A percentile compares a stretch with the other conserved stretches of the same genome.
Conservation (phyloP, 805 yeast genomes). For the Debaryomyces hansenii region DNA sequence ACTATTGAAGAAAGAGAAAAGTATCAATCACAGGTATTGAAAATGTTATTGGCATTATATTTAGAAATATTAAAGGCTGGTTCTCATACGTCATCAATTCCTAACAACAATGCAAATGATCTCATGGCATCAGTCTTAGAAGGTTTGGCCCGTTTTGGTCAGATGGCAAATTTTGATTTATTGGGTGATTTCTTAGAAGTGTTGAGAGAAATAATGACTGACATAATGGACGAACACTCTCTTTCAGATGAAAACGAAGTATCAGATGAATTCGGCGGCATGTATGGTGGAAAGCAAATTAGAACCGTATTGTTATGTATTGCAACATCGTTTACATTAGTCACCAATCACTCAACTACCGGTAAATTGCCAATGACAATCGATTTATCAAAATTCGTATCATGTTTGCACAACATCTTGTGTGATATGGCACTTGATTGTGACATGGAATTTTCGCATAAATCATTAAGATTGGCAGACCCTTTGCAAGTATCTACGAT, state of each 20-base stretch:
- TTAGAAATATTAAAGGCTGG: constrained; percentile 67
- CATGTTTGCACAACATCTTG: constrained; percentile 67
- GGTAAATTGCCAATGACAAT: constrained; percentile 61
- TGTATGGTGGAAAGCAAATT: constrained; percentile 42
- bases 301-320: constrained; percentile 80
- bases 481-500: constrained; percentile 50
- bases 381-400: constrained; percentile 79
- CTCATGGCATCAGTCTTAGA: constrained; percentile 87
- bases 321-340: constrained; percentile 85
- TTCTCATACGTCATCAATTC: constrained; percentile 21
- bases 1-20: constrained; percentile 85
- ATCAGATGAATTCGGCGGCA: constrained; percentile 26
- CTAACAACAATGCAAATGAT: constrained; percentile 48
- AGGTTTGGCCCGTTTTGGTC: constrained; percentile 88
- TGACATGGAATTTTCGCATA: constrained; percentile 83
- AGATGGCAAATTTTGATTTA: constrained; percentile 87
- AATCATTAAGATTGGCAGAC: constrained; percentile 76
- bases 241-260: constrained; percentile 19
- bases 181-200: constrained; percentile 92
- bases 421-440: constrained; percentile 73
- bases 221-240: constrained; percentile 46
- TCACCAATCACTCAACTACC: constrained; percentile 62
- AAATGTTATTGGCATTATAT: constrained; percentile 69
- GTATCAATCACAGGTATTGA: constrained; percentile 80
- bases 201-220: constrained; percentile 73